Evolutionary conservation across 805 yeast genomes (phyloP), one percentile per base, ranked within the genome.

Genomic region (Ogataea siamensis): DNA sequence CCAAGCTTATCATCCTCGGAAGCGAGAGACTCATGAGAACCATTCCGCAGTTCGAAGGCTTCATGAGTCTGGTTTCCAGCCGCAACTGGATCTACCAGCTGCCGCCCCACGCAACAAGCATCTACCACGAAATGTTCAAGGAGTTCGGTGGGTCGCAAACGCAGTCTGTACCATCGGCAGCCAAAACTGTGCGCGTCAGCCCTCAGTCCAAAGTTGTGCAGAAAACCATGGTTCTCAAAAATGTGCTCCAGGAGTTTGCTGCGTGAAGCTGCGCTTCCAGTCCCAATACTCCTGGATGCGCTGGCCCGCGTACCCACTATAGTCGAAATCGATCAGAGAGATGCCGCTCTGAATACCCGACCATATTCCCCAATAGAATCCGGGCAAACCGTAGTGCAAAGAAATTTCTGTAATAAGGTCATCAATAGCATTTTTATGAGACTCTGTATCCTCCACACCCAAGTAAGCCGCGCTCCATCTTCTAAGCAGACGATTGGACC

Each of bases 331-430:
- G 32, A 83, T 83, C 19, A 75, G 70, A 2, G 87, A 80, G 15
- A 80, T 74, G 38, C 71, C 71, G 43, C 82, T 70, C 58, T 83
- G 93, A 37, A 84, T 83, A 43, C 79, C 80, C 2, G 88, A 78
- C 93, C 93, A 83, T 7, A 84, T 71, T 1, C 91, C 89, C 93
- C 93, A 83, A 56, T 81, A 83, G 52, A 83, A 80, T 1, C 91
- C 93, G 0, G 93, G 93, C 61, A 83, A 61, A 0, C 93, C 93
- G 64, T 81, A 84, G 65, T 74, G 82, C 4, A 70, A 56, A 10
- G 65, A 58, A 15, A 84, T 70, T 54, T 83, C 89, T 9, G 64
- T 58, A 14, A 83, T 72, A 20, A 83, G 60, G 1, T 43, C 46
- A 37, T 68, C 68, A 5, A 80, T 61, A 14, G 29, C 22, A 7